Conservation (phyloP, 2,329 filamentous ascomycete genomes). For the Thelonectria rubi region DNA sequence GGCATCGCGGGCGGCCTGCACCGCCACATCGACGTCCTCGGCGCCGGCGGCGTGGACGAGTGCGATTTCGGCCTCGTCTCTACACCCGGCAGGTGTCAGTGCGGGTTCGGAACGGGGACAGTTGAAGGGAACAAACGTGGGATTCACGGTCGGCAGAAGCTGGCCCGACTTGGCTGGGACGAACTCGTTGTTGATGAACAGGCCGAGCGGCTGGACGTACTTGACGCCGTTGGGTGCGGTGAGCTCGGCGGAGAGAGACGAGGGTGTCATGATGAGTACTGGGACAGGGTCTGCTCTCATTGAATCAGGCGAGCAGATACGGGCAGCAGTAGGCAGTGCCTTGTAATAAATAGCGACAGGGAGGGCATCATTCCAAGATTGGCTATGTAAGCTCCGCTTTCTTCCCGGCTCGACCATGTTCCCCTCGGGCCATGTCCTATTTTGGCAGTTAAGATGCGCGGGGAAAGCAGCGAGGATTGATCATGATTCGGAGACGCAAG, state of each 20-base stretch:
- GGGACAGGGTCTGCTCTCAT: too few species aligned
- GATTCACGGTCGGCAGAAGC: background rate
- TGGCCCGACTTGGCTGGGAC: background rate
- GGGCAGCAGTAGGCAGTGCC: too few species aligned
- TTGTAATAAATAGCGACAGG: too few species aligned
- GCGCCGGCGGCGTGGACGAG: background rate
- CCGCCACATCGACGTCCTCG: slow-evolving; percentile 2
- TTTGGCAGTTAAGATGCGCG: too few species aligned
- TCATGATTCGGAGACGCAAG: too few species aligned
- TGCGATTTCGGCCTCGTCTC: background rate
- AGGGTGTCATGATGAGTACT: background rate
- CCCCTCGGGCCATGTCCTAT: too few species aligned
- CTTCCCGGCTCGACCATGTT: too few species aligned
- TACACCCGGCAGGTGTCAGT: background rate
- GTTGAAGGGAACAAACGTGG: background rate
- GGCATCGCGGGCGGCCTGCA: background rate
- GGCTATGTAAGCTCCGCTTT: too few species aligned
- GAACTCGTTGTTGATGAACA: slow-evolving; percentile 22
- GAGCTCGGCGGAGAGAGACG: background rate
- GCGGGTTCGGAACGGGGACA: background rate
- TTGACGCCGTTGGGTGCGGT: background rate
- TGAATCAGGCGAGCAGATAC: too few species aligned
- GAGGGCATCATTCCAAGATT: too few species aligned
- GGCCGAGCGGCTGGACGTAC: slow-evolving; percentile 20
- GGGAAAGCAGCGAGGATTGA: too few species aligned